Base-by-base conservation (phyloP, 164 flowering plant species). In the Liriodendron chinense region DNA sequence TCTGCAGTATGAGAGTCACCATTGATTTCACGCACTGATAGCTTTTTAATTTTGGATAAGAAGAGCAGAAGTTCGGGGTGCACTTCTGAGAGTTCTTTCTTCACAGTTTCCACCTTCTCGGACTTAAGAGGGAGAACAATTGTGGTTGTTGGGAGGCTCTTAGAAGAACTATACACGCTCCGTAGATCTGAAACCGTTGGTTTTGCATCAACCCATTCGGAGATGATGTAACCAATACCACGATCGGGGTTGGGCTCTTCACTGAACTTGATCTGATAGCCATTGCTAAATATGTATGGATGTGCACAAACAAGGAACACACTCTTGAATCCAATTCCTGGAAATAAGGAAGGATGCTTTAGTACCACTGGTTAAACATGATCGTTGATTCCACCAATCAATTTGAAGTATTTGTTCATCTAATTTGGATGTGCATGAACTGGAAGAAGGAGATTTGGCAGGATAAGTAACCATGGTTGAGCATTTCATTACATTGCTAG, bases 261-360 rank as follows among this genome's bases (percentile, higher is more conserved):
- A 70, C 68, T 78, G 68, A 88, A 88, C 26, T 82, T 75, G 25
- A 87, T 84, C 81, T 85, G 84, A 77, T 88, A 88, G 50, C 91
- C 91, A 75, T 86, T 84, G 73, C 91, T 88, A 79, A 88, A 86
- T 50, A 88, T 80, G 80, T 82, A 82, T 10, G 88, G 91, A 65
- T 77, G 82, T 7, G 85, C 14, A 18, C 85, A 82, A 25, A 88
- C 78, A 68, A 88, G 80, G 80, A 88, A 88, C 16, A 88, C 91
- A 73, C 89, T 88, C 79, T 88, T 88, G 78, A 88, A 88, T 3
- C 91, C 89, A 67, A 88, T 88, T 21, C 91, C 89, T 87, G 83
- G 34, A 78, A 63, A 2, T 34, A 43, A n/a, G n/a, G n/a, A 21
- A 3, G 9, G 5, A 34, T 34, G 43, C 5, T 34, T 34, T 65